These are phyloP conservation scores for Symbiotaphrina buchneri DNA, from an alignment of 495 filamentous ascomycete genomes.

Conservation along the genomic window DNA sequence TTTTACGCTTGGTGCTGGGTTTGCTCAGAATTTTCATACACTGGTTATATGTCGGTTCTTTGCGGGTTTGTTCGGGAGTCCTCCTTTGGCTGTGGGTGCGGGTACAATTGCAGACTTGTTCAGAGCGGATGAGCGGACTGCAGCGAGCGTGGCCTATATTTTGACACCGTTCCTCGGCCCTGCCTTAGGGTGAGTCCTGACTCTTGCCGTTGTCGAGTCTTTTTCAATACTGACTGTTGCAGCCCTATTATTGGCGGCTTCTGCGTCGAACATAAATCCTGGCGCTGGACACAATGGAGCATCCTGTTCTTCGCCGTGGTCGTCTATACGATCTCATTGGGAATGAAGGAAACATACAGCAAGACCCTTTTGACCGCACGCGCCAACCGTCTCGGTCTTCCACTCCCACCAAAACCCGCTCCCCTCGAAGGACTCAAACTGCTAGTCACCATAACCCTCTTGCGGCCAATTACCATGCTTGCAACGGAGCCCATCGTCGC, in stretches of 20 bases:
- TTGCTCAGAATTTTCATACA: conserved; percentile 28
- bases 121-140: conserved; percentile 18
- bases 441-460: conserved; percentile 28
- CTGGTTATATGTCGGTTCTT: conserved; percentile 37
- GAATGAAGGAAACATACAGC: conserved; percentile 38
- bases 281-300: conserved; percentile 39
- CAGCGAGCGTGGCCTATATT: conserved; percentile 24
- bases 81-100: conserved; percentile 27
- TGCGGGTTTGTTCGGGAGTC: conserved; percentile 31
- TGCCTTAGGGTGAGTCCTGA: conserved; percentile 16
- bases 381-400: conserved; percentile 19
- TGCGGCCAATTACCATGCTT: conserved; percentile 42
- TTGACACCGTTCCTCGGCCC: conserved; percentile 34
- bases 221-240: conserved; percentile 1
- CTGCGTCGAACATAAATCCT: conserved; percentile 27
- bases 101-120: conserved; percentile 32
- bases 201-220: not conserved
- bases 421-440: conserved; percentile 19
- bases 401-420: conserved; percentile 9
- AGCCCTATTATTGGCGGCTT: conserved; percentile 43
- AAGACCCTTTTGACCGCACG: conserved; percentile 29
- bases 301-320: conserved; percentile 22
- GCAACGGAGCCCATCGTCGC: conserved; percentile 40
- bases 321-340: conserved; percentile 13
- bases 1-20: conserved; percentile 37